Evolutionary conservation across 176 grass and related monocot species (phyloP).

Genomic region (Rhynchospora pubera): DNA sequence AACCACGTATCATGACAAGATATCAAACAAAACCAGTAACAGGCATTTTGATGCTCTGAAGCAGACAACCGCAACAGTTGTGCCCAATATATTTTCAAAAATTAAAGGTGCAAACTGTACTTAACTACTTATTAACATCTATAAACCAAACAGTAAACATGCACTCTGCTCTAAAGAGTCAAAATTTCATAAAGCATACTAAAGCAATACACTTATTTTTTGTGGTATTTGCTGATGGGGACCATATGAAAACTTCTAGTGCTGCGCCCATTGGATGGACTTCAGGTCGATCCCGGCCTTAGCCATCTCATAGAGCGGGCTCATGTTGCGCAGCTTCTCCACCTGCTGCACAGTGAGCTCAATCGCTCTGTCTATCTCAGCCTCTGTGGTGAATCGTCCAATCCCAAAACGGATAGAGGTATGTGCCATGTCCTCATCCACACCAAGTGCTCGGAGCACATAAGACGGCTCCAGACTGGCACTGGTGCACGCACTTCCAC

Average conservation of each 20-base stretch:
- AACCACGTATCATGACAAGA: not conserved
- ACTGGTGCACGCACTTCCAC: constrained; percentile 90
- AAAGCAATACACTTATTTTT: constrained; percentile 7
- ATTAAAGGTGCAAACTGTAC: not conserved
- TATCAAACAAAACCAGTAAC: not conserved
- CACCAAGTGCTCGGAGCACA: constrained; percentile 69
- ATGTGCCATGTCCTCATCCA: constrained; percentile 97
- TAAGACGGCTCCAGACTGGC: constrained; percentile 90
- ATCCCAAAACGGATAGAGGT: constrained; percentile 95
- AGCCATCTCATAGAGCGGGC: constrained; percentile 97
- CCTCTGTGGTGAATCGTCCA: constrained; percentile 83
- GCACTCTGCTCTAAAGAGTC: constrained; percentile 4
- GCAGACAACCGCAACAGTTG: not conserved
- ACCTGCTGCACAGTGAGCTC: constrained; percentile 78
- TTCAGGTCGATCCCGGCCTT: constrained; percentile 88
- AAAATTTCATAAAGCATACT: constrained; percentile 4
- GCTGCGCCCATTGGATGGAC: constrained; percentile 86
- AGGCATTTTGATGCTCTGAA: not conserved
- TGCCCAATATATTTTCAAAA: not conserved
- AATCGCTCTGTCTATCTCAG: constrained; percentile 69
- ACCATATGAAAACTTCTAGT: constrained; percentile 17
- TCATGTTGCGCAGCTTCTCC: constrained; percentile 89
- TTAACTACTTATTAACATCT: constrained; percentile 24
- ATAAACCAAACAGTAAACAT: constrained; percentile 4
- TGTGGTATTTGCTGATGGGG: not conserved